phyloP scores from a whole-genome alignment of 2,329 filamentous ascomycete genomes.

The Tolypocladium cylindrosporum region DNA sequence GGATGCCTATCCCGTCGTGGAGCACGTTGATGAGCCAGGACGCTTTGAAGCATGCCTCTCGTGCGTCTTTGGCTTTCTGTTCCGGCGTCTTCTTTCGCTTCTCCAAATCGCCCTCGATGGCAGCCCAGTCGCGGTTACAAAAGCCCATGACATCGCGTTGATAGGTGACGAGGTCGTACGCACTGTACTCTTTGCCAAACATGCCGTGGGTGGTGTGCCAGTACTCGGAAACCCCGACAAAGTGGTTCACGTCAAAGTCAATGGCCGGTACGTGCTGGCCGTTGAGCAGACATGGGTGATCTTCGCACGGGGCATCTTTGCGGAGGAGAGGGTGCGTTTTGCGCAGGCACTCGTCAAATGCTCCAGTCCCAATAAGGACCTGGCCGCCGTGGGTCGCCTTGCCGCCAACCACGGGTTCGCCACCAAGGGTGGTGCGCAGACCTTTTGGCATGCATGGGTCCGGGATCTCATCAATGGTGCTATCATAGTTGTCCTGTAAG shows the following conservation, averaged over 20 bases:
- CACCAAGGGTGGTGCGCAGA: conserved; percentile 63
- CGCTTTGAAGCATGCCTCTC: conserved; percentile 93
- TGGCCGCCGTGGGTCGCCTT: conserved; percentile 28
- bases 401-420: conserved; percentile 37
- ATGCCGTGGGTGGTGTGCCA: conserved; percentile 98
- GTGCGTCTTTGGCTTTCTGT: conserved; percentile 67
- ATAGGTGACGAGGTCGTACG: conserved; percentile 86
- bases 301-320: conserved; percentile 75
- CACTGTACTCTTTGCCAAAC: conserved; percentile 68
- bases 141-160: conserved; percentile 77
- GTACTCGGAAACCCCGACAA: conserved; percentile 94
- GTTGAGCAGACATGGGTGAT: conserved; percentile 80
- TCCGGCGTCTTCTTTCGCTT: conserved; percentile 63
- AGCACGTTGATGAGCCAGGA: conserved; percentile 96
- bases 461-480: conserved; percentile 56
- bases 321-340: conserved; percentile 78
- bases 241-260: conserved; percentile 95
- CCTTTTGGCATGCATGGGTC: conserved; percentile 86
- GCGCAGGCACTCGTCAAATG: conserved; percentile 75
- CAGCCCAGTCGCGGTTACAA: conserved; percentile 72
- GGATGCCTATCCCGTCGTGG: conserved; percentile 91
- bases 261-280: conserved; percentile 90
- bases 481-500: conserved; percentile 56
- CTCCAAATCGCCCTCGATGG: conserved; percentile 58
- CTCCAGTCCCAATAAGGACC: conserved; percentile 70